These are phyloP conservation scores for Rasamsonia emersonii DNA, from an alignment of 2,329 filamentous ascomycete species.

Conservation along the genomic window DNA sequence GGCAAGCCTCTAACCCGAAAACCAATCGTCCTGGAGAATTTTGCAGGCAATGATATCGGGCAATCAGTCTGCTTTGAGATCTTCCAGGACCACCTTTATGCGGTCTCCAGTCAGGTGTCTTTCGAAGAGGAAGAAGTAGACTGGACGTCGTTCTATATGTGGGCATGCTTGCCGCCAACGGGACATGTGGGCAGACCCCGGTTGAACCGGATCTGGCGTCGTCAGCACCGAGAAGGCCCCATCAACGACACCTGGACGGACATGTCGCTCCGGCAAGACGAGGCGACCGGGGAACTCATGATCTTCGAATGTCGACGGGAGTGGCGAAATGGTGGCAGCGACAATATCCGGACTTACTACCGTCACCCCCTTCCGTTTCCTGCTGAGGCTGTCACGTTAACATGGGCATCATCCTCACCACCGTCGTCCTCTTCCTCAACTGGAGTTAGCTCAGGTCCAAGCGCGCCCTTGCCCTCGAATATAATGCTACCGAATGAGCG, in stretches of 20 bases:
- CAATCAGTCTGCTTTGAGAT: conserved; percentile 65
- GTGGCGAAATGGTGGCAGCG: conserved; percentile 51
- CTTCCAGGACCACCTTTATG: conserved; percentile 58
- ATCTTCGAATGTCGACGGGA: conserved; percentile 63
- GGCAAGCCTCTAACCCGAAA: conserved; percentile 33
- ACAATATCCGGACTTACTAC: conserved; percentile 59
- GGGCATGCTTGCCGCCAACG: conserved; percentile 52
- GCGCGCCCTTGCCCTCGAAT: too few species aligned
- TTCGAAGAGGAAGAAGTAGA: conserved; percentile 56
- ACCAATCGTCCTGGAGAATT: conserved; percentile 45
- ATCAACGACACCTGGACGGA: conserved; percentile 68
- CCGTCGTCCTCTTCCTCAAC: too few species aligned
- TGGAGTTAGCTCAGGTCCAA: too few species aligned
- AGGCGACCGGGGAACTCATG: conserved; percentile 48
- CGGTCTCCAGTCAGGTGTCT: conserved; percentile 56
- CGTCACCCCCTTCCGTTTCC: conserved; percentile 33
- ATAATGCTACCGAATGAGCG: conserved; percentile 22
- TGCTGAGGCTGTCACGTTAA: too few species aligned
- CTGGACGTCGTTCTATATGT: conserved; percentile 63
- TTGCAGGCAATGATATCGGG: conserved; percentile 58
- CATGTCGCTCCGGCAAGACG: conserved; percentile 53
- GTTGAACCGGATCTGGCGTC: conserved; percentile 52
- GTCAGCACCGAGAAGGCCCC: conserved; percentile 59
- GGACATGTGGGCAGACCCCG: conserved; percentile 36
- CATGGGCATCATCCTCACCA: too few species aligned